Evolutionary conservation across 2,329 filamentous ascomycete genomes (phyloP).

Genomic region (Cladosporium sp.): DNA sequence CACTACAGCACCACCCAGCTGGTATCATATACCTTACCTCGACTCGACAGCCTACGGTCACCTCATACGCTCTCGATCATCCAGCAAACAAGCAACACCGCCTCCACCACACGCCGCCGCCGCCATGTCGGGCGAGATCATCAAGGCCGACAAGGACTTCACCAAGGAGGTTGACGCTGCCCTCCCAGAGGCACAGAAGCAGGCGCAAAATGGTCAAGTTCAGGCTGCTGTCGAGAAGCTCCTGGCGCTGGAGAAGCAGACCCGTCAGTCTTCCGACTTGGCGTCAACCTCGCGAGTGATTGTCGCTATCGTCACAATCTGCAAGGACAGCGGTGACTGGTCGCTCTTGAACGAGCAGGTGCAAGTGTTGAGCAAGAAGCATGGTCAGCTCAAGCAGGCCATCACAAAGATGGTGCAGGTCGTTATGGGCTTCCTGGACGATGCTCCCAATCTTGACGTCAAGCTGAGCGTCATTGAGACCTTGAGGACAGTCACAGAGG

Average conservation of each 20-base stretch:
- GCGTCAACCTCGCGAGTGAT: conserved; percentile 90
- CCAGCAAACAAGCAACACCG: background rate
- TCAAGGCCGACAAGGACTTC: conserved; percentile 99
- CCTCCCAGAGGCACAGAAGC: conserved; percentile 85
- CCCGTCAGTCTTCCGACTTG: conserved; percentile 94
- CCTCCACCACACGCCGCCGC: conserved; percentile 1
- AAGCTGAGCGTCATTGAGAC: conserved; percentile 96
- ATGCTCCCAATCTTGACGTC: conserved; percentile 79
- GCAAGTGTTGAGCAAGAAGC: conserved; percentile 95
- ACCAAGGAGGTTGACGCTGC: conserved; percentile 92
- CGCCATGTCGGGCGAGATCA: conserved; percentile 71
- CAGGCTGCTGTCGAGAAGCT: conserved; percentile 93
- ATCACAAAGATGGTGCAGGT: conserved; percentile 99
- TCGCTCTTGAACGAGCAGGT: conserved; percentile 94
- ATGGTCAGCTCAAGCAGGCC: conserved; percentile 98
- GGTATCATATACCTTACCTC: background rate
- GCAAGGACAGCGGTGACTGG: conserved; percentile 93
- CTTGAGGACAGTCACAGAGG: conserved; percentile 92
- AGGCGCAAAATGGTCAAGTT: conserved; percentile 69
- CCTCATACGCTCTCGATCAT: background rate
- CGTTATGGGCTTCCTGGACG: conserved; percentile 88
- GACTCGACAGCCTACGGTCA: background rate
- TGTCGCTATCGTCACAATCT: conserved; percentile 86
- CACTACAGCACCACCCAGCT: background rate
- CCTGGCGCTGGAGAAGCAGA: conserved; percentile 88